Evolutionary conservation across 768 basidiomycete species (phyloP).

Genomic region (Termitomyces bulborhizus): DNA sequence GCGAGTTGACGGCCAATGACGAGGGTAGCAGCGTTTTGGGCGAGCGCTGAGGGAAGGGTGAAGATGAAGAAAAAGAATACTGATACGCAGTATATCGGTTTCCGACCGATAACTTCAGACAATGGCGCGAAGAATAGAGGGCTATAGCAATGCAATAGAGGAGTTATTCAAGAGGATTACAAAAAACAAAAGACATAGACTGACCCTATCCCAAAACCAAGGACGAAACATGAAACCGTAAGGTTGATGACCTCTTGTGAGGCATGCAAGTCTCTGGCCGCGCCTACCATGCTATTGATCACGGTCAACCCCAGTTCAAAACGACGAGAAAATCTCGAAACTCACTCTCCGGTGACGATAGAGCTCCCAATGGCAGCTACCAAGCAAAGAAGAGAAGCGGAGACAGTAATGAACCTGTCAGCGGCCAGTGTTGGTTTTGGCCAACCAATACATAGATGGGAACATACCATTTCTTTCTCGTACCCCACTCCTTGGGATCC

Average conservation of each 20-base stretch:
- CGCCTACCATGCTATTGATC: conserved; percentile 23
- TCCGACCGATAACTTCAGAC: conserved; percentile 32
- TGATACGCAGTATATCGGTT: conserved; percentile 28
- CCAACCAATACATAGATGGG: background rate
- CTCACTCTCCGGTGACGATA: conserved; percentile 35
- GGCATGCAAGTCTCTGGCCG: conserved; percentile 24
- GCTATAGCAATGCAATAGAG: conserved; percentile 10
- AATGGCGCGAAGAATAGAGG: conserved; percentile 36
- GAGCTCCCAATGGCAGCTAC: conserved; percentile 32
- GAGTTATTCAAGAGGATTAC: background rate
- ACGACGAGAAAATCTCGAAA: background rate
- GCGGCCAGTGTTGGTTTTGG: background rate
- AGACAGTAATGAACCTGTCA: conserved; percentile 26
- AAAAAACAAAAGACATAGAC: conserved; percentile 15
- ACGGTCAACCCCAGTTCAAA: background rate
- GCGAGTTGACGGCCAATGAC: conserved; percentile 35
- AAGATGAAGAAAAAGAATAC: conserved; percentile 38
- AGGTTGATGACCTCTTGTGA: conserved; percentile 33
- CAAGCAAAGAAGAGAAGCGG: conserved; percentile 29
- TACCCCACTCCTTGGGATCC: conserved; percentile 4
- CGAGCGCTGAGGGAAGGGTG: conserved; percentile 38
- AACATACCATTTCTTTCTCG: conserved; percentile 27
- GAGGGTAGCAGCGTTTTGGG: conserved; percentile 14
- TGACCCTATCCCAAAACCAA: conserved; percentile 35
- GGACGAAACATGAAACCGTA: conserved; percentile 37